These are phyloP conservation scores for Hypoxylon sp. DNA, from an alignment of 2,329 filamentous ascomycete genomes.

Conservation along the genomic window DNA sequence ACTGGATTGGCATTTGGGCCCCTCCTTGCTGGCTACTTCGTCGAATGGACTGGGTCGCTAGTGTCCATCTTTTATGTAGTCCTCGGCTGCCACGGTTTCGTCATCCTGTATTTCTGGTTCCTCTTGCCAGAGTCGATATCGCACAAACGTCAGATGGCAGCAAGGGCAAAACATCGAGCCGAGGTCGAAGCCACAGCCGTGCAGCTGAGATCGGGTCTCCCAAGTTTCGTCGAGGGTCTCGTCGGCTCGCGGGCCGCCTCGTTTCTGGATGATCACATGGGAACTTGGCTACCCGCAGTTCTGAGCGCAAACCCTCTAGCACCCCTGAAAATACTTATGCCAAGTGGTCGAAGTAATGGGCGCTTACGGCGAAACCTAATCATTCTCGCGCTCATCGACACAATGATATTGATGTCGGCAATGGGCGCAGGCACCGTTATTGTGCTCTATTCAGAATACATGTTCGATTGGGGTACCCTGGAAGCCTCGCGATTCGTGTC, in stretches of 20 bases:
- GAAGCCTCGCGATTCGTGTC: constrained; percentile 87
- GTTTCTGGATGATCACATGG: constrained; percentile 43
- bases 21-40: constrained; percentile 81
- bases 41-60: constrained; percentile 79
- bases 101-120: constrained; percentile 78
- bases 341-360: constrained; percentile 72
- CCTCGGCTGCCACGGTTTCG: constrained; percentile 77
- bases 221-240: constrained; percentile 33
- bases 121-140: constrained; percentile 88
- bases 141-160: constrained; percentile 75
- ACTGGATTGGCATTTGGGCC: constrained; percentile 90
- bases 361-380: constrained; percentile 84
- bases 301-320: constrained; percentile 75
- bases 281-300: constrained; percentile 51
- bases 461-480: constrained; percentile 85
- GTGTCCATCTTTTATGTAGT: constrained; percentile 88
- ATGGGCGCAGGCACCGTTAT: constrained; percentile 86
- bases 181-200: constrained; percentile 58
- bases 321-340: constrained; percentile 83
- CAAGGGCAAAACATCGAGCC: constrained; percentile 74
- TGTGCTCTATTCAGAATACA: constrained; percentile 83
- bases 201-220: constrained; percentile 39
- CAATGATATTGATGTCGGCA: constrained; percentile 81
- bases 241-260: constrained; percentile 41
- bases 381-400: constrained; percentile 82